Percentiles rank a stretch among this genome's conserved stretches.
phyloP scores from a whole-genome alignment of 768 basidiomycete species.

The Amanita brunnescens region DNA sequence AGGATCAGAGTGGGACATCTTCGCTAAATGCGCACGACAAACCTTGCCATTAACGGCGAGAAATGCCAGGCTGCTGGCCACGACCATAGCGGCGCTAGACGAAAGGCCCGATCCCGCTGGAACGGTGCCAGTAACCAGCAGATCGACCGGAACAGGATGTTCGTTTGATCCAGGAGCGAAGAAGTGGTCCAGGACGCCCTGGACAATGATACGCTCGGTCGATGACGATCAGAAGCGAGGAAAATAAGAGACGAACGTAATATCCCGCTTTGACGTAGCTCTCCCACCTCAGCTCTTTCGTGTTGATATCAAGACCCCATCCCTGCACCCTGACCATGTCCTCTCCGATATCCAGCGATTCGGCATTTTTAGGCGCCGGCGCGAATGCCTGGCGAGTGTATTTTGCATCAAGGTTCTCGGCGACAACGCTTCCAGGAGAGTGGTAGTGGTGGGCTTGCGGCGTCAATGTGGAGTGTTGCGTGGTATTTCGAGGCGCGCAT shows the following conservation, averaged over 20 bases:
- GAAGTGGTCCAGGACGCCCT: conserved; percentile 64
- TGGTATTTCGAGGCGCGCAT: conserved; percentile 37
- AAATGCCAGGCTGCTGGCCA: conserved; percentile 77
- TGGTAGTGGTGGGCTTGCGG: too few relatives aligned
- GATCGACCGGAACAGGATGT: conserved; percentile 52
- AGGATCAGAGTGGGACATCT: not conserved
- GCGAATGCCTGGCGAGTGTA: conserved; percentile 54
- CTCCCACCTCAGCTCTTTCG: conserved; percentile 67
- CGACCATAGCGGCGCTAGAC: conserved; percentile 86
- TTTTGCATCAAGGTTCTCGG: conserved; percentile 52
- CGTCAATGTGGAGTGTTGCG: too few relatives aligned
- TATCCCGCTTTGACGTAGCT: conserved; percentile 86
- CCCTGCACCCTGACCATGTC: conserved; percentile 28
- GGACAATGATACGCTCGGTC: not conserved
- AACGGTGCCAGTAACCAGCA: conserved; percentile 74
- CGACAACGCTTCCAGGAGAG: conserved; percentile 46
- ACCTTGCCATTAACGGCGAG: conserved; percentile 69
- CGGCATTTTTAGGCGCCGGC: conserved; percentile 31
- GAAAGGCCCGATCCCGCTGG: conserved; percentile 84
- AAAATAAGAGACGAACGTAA: conserved; percentile 40
- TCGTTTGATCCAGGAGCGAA: conserved; percentile 27
- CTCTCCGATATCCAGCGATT: conserved; percentile 6
- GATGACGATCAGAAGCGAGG: not conserved
- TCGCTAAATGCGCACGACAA: not conserved
- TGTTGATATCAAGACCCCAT: conserved; percentile 76